Evolutionary conservation across 345 rosid genomes (phyloP), one percentile per base, ranked within the genome.

Genomic region (Populus davidiana): DNA sequence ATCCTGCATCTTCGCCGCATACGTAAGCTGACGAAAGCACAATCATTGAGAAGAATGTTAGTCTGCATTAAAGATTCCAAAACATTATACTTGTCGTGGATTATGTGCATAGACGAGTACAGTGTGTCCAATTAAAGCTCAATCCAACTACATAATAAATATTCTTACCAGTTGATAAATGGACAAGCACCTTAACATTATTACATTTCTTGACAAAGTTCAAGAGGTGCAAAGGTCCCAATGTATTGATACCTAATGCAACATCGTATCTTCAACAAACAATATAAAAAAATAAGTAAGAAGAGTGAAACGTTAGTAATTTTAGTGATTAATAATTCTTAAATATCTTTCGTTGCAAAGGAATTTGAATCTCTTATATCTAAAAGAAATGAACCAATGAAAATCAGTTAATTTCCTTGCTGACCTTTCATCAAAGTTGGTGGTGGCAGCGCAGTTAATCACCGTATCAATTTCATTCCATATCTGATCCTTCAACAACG

Each of bases 371-470:
- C 4, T 33, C 4, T 33, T 33, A 33, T 33, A 5, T 33, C 35
- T 33, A 33, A 33, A 33, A 33, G 5, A 33, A 33, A 33, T 33
- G 35, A 33, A 33, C 35, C 3, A 33, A 33, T 33, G 35, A 33
- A 33, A 33, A 33, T 33, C 35, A 33, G 35, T 33, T 33, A 33
- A 33, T 33, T 33, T 33, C 3, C 35, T 4, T 33, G 44, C 44
- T 41, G 12, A 89, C 95, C 97, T 91, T 74, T 92, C 97, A 76
- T 94, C 92, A 35, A 94, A 94, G 75, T 81, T 86, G 52, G 93
- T 90, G 43, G 43, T 39, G 43, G 43, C 98, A 1, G 97, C 98
- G 23, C 88, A 82, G 80, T 93, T 92, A 39, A 93, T 70, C 11
- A 91, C 68, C 41, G 86, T 69, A 31, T 93, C 91, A 9, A 90